Conservation (phyloP, 1,139 yeast species). For the Candida tetrigidarum region DNA sequence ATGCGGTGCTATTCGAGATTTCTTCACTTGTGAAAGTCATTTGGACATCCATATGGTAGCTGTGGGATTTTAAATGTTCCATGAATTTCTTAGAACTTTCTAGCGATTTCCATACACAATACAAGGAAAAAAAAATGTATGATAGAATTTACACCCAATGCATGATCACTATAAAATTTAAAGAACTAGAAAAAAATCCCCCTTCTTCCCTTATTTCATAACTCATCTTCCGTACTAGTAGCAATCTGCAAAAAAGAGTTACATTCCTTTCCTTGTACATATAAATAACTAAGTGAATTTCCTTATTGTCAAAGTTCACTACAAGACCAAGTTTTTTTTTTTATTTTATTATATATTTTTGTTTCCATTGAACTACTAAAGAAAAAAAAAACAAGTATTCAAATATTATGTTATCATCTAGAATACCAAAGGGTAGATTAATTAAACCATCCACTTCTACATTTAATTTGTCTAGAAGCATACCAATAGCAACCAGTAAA, state of each 20-base stretch:
- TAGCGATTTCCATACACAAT: constrained; percentile 1
- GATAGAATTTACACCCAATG: background rate
- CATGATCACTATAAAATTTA: constrained; percentile 2
- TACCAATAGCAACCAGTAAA: constrained; percentile 10
- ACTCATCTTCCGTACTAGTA: background rate
- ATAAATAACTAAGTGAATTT: background rate
- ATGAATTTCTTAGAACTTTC: constrained; percentile 7
- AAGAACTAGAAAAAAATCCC: background rate
- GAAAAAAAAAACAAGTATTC: too few species aligned
- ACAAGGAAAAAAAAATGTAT: background rate
- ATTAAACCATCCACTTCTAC: constrained; percentile 9
- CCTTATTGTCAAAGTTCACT: background rate
- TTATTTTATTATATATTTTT: background rate
- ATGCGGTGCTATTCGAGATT: too few species aligned
- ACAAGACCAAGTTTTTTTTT: background rate
- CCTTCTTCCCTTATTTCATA: background rate
- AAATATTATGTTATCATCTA: constrained; percentile 11
- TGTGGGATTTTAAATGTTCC: too few species aligned
- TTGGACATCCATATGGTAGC: too few species aligned
- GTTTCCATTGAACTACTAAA: too few species aligned
- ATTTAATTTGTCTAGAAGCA: constrained; percentile 1
- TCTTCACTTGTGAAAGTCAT: too few species aligned
- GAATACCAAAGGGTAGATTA: constrained; percentile 11
- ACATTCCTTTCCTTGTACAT: constrained; percentile 1
- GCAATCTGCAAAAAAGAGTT: too few species aligned